phyloP scores from a whole-genome alignment of 2,329 filamentous ascomycete species.

The Colletotrichum lini region DNA sequence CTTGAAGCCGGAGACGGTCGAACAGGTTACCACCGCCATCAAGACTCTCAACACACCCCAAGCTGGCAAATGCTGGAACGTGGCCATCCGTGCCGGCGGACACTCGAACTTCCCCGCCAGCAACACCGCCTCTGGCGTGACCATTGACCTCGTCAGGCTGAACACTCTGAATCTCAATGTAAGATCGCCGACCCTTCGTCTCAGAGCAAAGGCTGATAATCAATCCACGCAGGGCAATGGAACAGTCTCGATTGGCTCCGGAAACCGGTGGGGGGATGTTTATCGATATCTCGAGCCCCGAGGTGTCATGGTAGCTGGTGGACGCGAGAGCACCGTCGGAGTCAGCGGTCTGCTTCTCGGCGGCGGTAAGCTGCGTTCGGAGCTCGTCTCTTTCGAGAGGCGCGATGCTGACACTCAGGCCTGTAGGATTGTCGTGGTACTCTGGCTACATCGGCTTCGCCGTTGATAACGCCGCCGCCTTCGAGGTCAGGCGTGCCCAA shows the following conservation, averaged over 20 bases:
- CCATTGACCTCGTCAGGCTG: slow-evolving; percentile 25
- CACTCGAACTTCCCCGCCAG: slow-evolving; percentile 51
- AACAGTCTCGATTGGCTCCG: slow-evolving; percentile 15
- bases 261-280: slow-evolving; percentile 10
- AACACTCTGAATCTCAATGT: slow-evolving; percentile 6
- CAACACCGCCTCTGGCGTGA: slow-evolving; percentile 47
- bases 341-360: slow-evolving; percentile 52
- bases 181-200: neutral
- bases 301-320: slow-evolving; percentile 44
- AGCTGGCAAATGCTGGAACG: slow-evolving; percentile 46
- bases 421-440: slow-evolving; percentile 44
- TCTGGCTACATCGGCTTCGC: slow-evolving; percentile 46
- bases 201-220: no score
- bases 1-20: slow-evolving; percentile 22
- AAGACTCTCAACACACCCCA: slow-evolving; percentile 9
- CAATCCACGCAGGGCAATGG: neutral
- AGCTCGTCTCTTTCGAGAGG: neutral
- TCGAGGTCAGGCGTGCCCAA: neutral
- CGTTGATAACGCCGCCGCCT: slow-evolving; percentile 56
- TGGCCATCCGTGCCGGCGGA: slow-evolving; percentile 58
- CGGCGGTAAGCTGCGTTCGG: slow-evolving; percentile 1
- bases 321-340: slow-evolving; percentile 45
- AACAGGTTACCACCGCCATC: slow-evolving; percentile 19
- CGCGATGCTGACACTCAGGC: neutral
- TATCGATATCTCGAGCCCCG: slow-evolving; percentile 40